Percentiles rank a stretch among this genome's conserved stretches.
Evolutionary conservation across 2,329 filamentous ascomycete genomes (phyloP).

Genomic region (Pseudocercospora macadamiae): DNA sequence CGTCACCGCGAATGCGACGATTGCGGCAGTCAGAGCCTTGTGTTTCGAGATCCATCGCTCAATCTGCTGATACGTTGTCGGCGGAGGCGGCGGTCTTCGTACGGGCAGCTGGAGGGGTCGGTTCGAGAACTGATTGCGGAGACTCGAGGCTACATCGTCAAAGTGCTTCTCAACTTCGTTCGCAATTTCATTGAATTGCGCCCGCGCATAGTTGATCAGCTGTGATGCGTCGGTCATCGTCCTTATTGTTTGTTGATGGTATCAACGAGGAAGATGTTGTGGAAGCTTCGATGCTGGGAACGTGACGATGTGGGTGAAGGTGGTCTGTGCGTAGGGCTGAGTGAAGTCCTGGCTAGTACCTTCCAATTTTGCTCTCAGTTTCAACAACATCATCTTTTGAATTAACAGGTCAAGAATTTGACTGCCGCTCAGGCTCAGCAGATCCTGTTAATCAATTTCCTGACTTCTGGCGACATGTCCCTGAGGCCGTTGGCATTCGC

Average conservation of each 20-base stretch:
- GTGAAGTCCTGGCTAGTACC: no score
- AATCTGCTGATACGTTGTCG: constrained; percentile 57
- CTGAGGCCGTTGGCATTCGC: no score
- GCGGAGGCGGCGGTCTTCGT: constrained; percentile 45
- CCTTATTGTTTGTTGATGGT: neutral
- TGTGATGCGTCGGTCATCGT: constrained; percentile 42
- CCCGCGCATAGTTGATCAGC: constrained; percentile 40
- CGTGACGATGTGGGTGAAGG: no score
- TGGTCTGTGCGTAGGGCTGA: no score
- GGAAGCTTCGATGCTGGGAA: no score
- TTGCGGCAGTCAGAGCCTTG: constrained; percentile 71
- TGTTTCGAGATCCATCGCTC: constrained; percentile 74
- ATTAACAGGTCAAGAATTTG: no score
- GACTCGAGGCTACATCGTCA: constrained; percentile 70
- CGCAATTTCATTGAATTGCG: constrained; percentile 62
- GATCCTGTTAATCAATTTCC: no score
- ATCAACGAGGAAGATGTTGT: neutral
- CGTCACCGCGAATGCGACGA: constrained; percentile 72
- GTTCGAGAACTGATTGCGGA: constrained; percentile 72
- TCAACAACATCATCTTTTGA: no score
- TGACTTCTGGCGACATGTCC: no score
- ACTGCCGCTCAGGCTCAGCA: no score
- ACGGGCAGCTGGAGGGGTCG: constrained; percentile 60
- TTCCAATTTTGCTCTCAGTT: no score
- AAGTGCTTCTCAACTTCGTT: constrained; percentile 81